These are phyloP conservation scores for Bombardia bombarda DNA, from an alignment of 495 filamentous ascomycete genomes.

Conservation along the genomic window DNA sequence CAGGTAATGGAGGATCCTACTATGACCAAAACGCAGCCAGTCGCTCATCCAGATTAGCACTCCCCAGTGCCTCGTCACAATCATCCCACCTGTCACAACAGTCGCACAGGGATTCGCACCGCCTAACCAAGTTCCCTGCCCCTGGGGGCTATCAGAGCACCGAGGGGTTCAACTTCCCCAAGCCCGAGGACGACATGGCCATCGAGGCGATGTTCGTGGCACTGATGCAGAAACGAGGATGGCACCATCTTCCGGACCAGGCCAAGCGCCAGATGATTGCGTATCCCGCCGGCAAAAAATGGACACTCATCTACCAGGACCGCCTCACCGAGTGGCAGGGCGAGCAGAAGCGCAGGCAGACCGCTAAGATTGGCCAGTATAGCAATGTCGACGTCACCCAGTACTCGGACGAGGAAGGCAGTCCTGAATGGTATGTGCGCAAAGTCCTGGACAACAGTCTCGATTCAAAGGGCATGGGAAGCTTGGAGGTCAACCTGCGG, in stretches of 20 bases:
- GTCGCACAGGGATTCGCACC: slow-evolving; percentile 42
- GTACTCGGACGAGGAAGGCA: slow-evolving; percentile 85
- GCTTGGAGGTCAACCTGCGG: slow-evolving; percentile 84
- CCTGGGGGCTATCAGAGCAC: slow-evolving; percentile 40
- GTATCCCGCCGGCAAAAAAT: slow-evolving; percentile 90
- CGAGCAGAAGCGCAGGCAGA: slow-evolving; percentile 78
- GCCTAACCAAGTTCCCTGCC: slow-evolving; percentile 42
- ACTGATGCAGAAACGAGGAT: slow-evolving; percentile 94
- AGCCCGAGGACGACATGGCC: slow-evolving; percentile 71
- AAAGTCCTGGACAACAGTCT: slow-evolving; percentile 95
- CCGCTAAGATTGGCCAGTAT: slow-evolving; percentile 59
- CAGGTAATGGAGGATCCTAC: slow-evolving; percentile 61
- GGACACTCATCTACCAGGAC: slow-evolving; percentile 95
- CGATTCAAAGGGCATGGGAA: slow-evolving; percentile 81
- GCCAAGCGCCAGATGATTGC: slow-evolving; percentile 91
- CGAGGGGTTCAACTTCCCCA: slow-evolving; percentile 55
- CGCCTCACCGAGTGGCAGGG: slow-evolving; percentile 87
- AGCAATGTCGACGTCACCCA: slow-evolving; percentile 50
- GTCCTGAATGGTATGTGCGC: slow-evolving; percentile 96
- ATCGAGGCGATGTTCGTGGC: slow-evolving; percentile 90
- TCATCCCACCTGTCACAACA: slow-evolving; percentile 38
- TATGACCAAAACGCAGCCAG: slow-evolving; percentile 61
- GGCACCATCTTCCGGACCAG: slow-evolving; percentile 94
- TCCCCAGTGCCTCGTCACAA: slow-evolving; percentile 42
- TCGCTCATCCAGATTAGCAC: slow-evolving; percentile 52